Evolutionary conservation across 2,329 filamentous ascomycete genomes (phyloP).

Genomic region (Botrytis medusae): DNA sequence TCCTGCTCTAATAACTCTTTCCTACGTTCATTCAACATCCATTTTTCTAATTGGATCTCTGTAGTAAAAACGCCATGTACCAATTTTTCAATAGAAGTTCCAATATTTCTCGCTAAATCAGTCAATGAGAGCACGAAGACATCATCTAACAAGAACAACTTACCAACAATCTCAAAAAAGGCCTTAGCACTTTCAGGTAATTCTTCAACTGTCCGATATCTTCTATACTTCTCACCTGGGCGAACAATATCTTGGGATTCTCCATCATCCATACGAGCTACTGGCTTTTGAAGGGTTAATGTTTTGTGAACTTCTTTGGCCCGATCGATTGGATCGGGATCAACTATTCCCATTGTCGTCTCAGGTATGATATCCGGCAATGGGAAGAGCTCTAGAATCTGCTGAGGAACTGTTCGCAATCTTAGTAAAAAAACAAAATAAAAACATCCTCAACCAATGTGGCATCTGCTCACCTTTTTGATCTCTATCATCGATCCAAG

Average conservation of each 20-base stretch:
- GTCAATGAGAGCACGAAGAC: conserved; percentile 6
- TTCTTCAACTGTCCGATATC: conserved; percentile 45
- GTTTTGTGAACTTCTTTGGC: conserved; percentile 33
- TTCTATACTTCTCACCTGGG: conserved; percentile 41
- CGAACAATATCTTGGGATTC: conserved; percentile 31
- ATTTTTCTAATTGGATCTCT: conserved; percentile 36
- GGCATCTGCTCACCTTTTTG: conserved; percentile 40
- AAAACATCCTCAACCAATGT: neutral
- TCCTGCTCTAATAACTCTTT: conserved; percentile 19
- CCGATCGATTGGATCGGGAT: conserved; percentile 27
- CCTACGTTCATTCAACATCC: conserved; percentile 33
- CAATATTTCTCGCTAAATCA: conserved; percentile 33
- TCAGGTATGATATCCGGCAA: conserved; percentile 31
- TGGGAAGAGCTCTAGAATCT: conserved; percentile 42
- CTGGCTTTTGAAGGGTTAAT: conserved; percentile 35
- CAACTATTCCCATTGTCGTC: conserved; percentile 32
- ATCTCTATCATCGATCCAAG: conserved; percentile 53
- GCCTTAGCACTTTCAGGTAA: conserved; percentile 44
- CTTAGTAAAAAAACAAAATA: conserved; percentile 11
- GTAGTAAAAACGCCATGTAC: conserved; percentile 35
- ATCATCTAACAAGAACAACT: conserved; percentile 15
- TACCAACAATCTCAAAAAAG: conserved; percentile 47
- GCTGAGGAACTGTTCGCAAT: conserved; percentile 35
- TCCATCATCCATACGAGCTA: conserved; percentile 29
- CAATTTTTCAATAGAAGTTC: conserved; percentile 33